Evolutionary conservation across 805 yeast genomes (phyloP), one percentile per base, ranked within the genome.

Genomic region (Ogataea saltuana): DNA sequence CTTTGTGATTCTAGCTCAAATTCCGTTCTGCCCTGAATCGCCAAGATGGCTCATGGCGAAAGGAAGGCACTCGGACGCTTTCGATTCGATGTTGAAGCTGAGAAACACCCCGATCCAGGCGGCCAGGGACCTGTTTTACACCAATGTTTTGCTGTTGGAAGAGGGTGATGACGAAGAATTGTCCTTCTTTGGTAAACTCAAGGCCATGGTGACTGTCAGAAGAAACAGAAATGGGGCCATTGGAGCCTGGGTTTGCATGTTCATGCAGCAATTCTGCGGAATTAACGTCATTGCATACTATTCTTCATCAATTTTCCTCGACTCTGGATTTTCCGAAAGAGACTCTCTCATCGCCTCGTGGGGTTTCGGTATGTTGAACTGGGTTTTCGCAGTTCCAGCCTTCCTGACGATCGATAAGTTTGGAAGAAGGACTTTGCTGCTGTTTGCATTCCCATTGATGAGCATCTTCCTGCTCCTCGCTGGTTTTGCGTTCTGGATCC

Each of bases 191-290:
- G 67, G 61, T 49, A 75, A 80, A 56, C 32, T 78, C 40, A 66
- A 64, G 41, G 85, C 81, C 59, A 68, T 86, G 71, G 69, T 87
- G 61, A 73, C 82, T 2, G 72, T 85, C 34, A 77, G 93, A 64
- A 79, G 96, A 71, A 86, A 85, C 64, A 78, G 95, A 67, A 84
- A 88, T 59, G 95, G 93, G 42, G 80, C 88, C 46, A 50, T 26
- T 55, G 61, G 36, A 54, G 60, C 37, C 34, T 54, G 66, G 45
- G 68, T 58, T 17, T 45, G 61, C 44, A 60, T 67, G 68, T 53
- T 64, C 40, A 38, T 65, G 45, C 70, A 65, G 49, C 68, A 65
- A 45, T 64, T 67, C 66, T 65, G 71, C 39, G 80, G 77, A 48
- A 73, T 71, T 50, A 76, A 72, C 47, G 70, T 74, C 46, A 55